Evolutionary conservation across 2,329 filamentous ascomycete genomes (phyloP), one percentile per base, ranked within the genome.

Genomic region (Helicocarpus griseus): DNA sequence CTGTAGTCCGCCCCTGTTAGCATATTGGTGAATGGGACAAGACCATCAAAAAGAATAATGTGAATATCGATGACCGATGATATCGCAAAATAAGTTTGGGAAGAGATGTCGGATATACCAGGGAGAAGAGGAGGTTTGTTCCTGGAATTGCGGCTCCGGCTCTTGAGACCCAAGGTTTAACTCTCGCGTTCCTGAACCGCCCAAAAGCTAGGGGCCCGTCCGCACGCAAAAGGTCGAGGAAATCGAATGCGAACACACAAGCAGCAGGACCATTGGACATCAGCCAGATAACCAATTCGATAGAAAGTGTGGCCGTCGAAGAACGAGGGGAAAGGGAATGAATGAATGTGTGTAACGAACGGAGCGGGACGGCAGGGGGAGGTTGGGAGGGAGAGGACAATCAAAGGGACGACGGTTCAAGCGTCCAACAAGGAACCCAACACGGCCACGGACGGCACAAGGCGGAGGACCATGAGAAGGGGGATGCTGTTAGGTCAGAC

Each of bases 111-210:
- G 19, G 14, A 35, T 24, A n/a, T 33, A 35, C 9, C 5, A 29
- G 17, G 9, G 13, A 31, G 26, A 29, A 9, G 41, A 8, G 22
- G 6, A 11, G 9, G 26, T 8, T 22, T 24, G 43, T 46, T 46
- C 43, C 28, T 46, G 43, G 43, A 33, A 29, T 36, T 36, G 31
- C 31, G 45, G 45, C 24, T 45, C 41, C 24, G 31, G 31, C 41
- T 45, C 31, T 45, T 29, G 29, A 6, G 26, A 47, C 29, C 45
- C 45, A 47, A 36, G 45, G 45, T 47, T 46, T 22, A 24, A n/a
- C 8, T 9, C 29, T 9, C 17, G 44, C 31, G 45, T 47, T 36
- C 45, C 45, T 47, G 45, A 38, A 14, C 43, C 43, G 31, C 43
- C 9, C 11, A 21, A 29, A 33, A 44, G 21, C 40, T 29, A 7